Base-by-base conservation (phyloP, 2,329 filamentous ascomycete genomes). In the Xylaria polymorpha region DNA sequence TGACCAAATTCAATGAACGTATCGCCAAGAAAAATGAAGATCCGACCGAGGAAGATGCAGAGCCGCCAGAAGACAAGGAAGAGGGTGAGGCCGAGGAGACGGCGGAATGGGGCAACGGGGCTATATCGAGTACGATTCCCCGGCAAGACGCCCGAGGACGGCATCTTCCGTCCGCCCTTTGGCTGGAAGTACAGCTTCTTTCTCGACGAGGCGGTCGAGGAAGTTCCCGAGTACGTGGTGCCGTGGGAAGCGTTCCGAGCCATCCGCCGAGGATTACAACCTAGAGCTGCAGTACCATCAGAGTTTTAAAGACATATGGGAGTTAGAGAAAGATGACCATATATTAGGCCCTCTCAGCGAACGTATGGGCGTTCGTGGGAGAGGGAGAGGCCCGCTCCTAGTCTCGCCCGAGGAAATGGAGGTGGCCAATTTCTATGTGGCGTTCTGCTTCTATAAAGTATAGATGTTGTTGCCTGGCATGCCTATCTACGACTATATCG, bases 171-270 rank as follows among this genome's bases (percentile, higher is more conserved):
- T 5, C 96, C 96, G 5, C 94, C 96, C 0, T 98, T 94, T 78
- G 96, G 95, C 59, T 98, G 96, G 94, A 97, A 96, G 81, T 99
- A 99, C 83, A 97, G 90, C 78, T 99, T 97, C 84, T 97, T 94
- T 80, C 89, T 99, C 66, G 91, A 96, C 76, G 96, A 99, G 82
- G 96, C 96, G 0, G 96, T 99, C 22, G 95, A 98, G 79, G 93
- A 94, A 78, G 93, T 97, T 8, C 95, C 96, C 2, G 96, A 99
- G 83, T 99, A 97, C 79, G 95, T 99, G 1, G 96, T 99, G 1
- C 96, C 96, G 0, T 99, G 96, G 95, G 94, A 97, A 79, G 94
- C 94, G 0, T 98, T 99, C 83, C 93, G 96, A 82, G 94, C 94
- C 32, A 84, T 98, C 75, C 75, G 96, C 96, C 20, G 94, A 98